A percentile compares a stretch with the other conserved stretches of the same genome.
These are phyloP conservation scores for Blastobotrys mokoenaii DNA, from an alignment of 805 yeast genomes.

Conservation along the genomic window DNA sequence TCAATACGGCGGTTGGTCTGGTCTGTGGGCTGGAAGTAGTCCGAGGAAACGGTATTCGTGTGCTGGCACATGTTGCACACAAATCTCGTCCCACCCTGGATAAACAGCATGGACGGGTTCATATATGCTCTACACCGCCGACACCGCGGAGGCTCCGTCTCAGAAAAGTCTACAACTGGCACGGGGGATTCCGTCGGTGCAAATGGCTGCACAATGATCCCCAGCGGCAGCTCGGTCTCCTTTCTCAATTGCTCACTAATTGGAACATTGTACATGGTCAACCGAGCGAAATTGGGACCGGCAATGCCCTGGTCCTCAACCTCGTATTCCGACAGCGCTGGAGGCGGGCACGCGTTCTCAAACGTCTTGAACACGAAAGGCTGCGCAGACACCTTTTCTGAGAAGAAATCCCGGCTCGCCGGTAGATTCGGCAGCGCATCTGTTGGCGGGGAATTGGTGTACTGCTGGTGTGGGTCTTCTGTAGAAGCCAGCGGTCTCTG, in stretches of 20 bases:
- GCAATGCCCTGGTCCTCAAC: slow-evolving; percentile 79
- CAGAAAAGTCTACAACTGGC: slow-evolving; percentile 58
- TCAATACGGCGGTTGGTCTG: slow-evolving; percentile 56
- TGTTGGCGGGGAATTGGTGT: no score
- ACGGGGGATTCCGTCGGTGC: slow-evolving; percentile 47
- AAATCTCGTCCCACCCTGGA: slow-evolving; percentile 51
- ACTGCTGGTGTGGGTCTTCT: no score
- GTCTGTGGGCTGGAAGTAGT: slow-evolving; percentile 58
- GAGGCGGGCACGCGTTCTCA: slow-evolving; percentile 74
- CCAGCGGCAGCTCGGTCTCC: slow-evolving; percentile 70
- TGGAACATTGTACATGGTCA: slow-evolving; percentile 80
- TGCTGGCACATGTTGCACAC: slow-evolving; percentile 84
- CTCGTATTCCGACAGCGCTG: slow-evolving; percentile 61
- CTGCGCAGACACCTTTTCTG: no score
- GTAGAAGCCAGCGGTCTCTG: no score
- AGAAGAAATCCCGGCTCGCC: no score
- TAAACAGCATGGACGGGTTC: slow-evolving; percentile 71
- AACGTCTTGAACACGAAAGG: slow-evolving; percentile 51
- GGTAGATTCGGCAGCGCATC: no score
- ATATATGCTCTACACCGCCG: slow-evolving; percentile 84
- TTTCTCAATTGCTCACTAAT: slow-evolving; percentile 58
- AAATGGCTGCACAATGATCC: slow-evolving; percentile 76
- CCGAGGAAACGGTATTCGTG: slow-evolving; percentile 58
- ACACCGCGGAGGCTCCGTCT: slow-evolving; percentile 78
- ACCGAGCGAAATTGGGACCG: slow-evolving; percentile 67